These are phyloP conservation scores for Diaporthe velutina DNA, from an alignment of 2,329 filamentous ascomycete genomes.

Conservation along the genomic window DNA sequence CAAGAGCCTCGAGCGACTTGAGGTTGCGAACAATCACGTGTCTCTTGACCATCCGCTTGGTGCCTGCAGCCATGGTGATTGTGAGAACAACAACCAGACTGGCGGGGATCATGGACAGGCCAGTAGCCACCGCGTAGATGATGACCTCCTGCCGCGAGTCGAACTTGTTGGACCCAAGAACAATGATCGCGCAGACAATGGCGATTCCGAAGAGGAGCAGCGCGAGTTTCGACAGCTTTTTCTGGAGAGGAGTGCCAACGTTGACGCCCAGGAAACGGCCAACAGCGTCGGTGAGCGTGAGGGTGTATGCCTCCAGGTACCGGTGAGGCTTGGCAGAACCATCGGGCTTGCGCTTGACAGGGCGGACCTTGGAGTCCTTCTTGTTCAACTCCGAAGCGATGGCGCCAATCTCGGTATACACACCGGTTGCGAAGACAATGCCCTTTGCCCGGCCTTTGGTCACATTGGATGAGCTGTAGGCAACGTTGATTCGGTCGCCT, in stretches of 20 bases:
- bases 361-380: constrained; percentile 59
- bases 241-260: constrained; percentile 76
- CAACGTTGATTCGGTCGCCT: constrained; percentile 72
- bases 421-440: constrained; percentile 70
- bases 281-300: constrained; percentile 66
- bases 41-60: constrained; percentile 57
- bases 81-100: constrained; percentile 75
- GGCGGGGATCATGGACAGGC: constrained; percentile 72
- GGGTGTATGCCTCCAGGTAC: constrained; percentile 53
- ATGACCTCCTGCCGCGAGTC: constrained; percentile 66
- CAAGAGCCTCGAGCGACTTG: constrained; percentile 66
- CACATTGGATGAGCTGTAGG: constrained; percentile 72
- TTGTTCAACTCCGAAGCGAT: constrained; percentile 73
- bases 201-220: constrained; percentile 73
- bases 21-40: constrained; percentile 71
- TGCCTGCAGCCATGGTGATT: constrained; percentile 75
- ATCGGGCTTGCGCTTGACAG: constrained; percentile 60
- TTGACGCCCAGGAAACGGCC: constrained; percentile 74
- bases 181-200: constrained; percentile 74
- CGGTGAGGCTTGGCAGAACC: constrained; percentile 63
- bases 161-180: constrained; percentile 71
- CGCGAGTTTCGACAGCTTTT: constrained; percentile 74
- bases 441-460: constrained; percentile 72
- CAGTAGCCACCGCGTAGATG: constrained; percentile 72
- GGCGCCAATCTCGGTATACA: constrained; percentile 72